These are phyloP conservation scores for Claviceps pazoutovae DNA, from an alignment of 2,329 filamentous ascomycete genomes.

Conservation along the genomic window DNA sequence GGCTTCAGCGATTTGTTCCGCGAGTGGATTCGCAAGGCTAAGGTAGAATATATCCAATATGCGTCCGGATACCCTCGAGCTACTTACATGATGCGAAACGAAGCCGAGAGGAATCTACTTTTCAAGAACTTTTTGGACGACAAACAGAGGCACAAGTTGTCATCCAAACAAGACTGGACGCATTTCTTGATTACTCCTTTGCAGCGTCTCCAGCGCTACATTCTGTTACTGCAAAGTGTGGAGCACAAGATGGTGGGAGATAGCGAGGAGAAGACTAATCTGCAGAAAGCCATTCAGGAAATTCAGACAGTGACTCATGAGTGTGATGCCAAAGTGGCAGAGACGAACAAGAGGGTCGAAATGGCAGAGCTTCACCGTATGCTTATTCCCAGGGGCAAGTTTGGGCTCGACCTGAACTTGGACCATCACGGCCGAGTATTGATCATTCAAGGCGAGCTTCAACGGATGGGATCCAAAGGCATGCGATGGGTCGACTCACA, in stretches of 20 bases:
- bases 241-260: conserved; percentile 72
- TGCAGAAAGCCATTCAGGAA: conserved; percentile 75
- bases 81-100: conserved; percentile 67
- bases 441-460: conserved; percentile 77
- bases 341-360: conserved; percentile 82
- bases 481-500: conserved; percentile 93
- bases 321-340: conserved; percentile 82
- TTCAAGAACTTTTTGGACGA: conserved; percentile 80
- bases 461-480: conserved; percentile 74
- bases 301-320: conserved; percentile 81
- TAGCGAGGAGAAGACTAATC: conserved; percentile 77
- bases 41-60: conserved; percentile 79
- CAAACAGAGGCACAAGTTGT: conserved; percentile 63
- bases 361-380: conserved; percentile 74
- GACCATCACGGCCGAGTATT: conserved; percentile 88
- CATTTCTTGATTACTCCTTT: conserved; percentile 90
- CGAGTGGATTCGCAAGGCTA: conserved; percentile 95
- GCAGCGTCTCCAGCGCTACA: conserved; percentile 81
- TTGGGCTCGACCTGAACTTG: conserved; percentile 80
- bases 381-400: conserved; percentile 72
- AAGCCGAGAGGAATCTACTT: conserved; percentile 69
- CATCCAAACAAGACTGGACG: conserved; percentile 79
- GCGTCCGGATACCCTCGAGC: conserved; percentile 77
- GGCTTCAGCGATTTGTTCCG: conserved; percentile 96
- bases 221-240: conserved; percentile 68